phyloP scores from a whole-genome alignment of 495 filamentous ascomycete species.

The Tuber borchii region DNA sequence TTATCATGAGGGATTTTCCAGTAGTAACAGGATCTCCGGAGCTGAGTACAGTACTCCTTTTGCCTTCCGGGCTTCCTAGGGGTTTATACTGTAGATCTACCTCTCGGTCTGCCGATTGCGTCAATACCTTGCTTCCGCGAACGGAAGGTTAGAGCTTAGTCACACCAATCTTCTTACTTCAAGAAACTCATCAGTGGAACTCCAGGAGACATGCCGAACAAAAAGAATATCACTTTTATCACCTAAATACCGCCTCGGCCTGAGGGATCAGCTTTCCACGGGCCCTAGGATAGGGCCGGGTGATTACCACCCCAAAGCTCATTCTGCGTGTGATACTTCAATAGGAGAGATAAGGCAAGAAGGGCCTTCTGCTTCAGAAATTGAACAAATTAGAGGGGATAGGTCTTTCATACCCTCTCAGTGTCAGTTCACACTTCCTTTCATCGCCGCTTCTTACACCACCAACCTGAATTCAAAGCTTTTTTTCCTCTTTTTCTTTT shows the following conservation, averaged over 20 bases:
- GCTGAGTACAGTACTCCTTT: background rate
- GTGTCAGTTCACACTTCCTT: background rate
- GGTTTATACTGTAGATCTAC: background rate
- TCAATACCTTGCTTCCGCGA: background rate
- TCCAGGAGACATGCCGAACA: background rate
- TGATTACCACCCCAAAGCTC: too few relatives aligned
- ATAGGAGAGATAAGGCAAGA: too few relatives aligned
- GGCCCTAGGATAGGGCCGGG: too few relatives aligned
- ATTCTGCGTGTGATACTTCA: too few relatives aligned
- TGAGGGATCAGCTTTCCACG: too few relatives aligned
- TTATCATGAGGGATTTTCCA: background rate
- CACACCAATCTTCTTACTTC: background rate
- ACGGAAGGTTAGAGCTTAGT: background rate
- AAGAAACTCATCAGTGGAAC: background rate
- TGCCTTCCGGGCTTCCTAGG: background rate
- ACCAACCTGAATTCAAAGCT: background rate
- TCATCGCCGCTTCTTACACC: background rate
- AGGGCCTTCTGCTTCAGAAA: background rate
- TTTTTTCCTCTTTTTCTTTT: background rate
- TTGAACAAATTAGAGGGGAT: background rate
- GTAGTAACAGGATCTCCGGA: background rate
- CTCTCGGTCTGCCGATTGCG: background rate
- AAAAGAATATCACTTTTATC: background rate
- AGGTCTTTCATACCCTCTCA: background rate
- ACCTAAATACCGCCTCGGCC: too few relatives aligned